phyloP scores from a whole-genome alignment of 306 rosid genomes.

The Coriaria nepalensis region DNA sequence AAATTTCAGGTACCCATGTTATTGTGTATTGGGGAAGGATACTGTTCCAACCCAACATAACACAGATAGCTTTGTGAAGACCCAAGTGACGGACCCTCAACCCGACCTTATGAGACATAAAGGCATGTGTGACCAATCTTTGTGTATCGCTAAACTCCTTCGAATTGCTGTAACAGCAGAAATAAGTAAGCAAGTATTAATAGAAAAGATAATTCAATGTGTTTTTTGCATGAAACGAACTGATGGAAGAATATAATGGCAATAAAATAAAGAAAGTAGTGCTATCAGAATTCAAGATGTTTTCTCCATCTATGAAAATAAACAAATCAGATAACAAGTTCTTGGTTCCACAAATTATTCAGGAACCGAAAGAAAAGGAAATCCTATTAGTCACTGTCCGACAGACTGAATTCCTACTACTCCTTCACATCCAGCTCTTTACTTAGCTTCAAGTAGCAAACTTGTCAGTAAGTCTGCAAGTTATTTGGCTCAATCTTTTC shows the following conservation, averaged over 20 bases:
- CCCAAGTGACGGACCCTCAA: conserved; percentile 69
- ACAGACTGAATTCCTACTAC: too few relatives aligned
- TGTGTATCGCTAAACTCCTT: conserved; percentile 92
- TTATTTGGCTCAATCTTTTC: not conserved
- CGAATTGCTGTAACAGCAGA: conserved; percentile 45
- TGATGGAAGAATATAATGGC: too few relatives aligned
- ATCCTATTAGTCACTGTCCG: too few relatives aligned
- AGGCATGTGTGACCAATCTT: conserved; percentile 84
- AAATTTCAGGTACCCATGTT: conserved; percentile 73
- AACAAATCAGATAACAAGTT: too few relatives aligned
- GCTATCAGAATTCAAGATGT: not conserved
- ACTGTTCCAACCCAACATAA: conserved; percentile 87
- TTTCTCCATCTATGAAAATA: too few relatives aligned
- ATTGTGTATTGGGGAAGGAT: conserved; percentile 52
- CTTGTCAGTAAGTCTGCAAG: too few relatives aligned
- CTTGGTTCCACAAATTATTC: too few relatives aligned
- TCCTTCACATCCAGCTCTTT: too few relatives aligned
- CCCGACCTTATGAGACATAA: conserved; percentile 82
- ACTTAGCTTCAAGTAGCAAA: too few relatives aligned
- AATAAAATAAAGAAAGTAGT: not conserved
- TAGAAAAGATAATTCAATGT: conserved; percentile 4
- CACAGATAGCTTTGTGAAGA: conserved; percentile 82
- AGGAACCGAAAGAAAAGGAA: too few relatives aligned
- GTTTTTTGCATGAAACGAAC: not conserved
- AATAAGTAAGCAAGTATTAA: conserved; percentile 13